Conservation (phyloP, 2,329 filamentous ascomycete genomes). For the Didymella glomerata region DNA sequence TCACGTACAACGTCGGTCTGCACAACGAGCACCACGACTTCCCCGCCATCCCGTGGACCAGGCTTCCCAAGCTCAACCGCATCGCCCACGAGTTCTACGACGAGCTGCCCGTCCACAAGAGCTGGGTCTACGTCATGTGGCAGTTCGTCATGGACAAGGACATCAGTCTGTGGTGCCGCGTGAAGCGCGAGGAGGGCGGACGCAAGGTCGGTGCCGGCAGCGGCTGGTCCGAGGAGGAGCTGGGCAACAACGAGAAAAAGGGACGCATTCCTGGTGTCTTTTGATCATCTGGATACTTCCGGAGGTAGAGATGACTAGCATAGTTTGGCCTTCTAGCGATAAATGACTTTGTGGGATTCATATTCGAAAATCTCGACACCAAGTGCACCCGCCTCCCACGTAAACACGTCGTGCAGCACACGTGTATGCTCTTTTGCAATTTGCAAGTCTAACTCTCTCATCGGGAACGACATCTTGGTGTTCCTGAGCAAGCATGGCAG, state of each 20-base stretch:
- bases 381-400: background rate
- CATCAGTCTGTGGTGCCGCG: constrained; percentile 88
- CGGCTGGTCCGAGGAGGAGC: constrained; percentile 58
- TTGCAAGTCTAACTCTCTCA: background rate
- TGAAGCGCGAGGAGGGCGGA: constrained; percentile 87
- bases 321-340: constrained; percentile 6
- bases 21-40: constrained; percentile 99
- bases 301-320: constrained; percentile 2
- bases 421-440: too few relatives aligned
- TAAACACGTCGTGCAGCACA: background rate
- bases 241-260: constrained; percentile 58
- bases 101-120: constrained; percentile 83
- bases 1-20: constrained; percentile 96
- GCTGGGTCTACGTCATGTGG: constrained; percentile 94
- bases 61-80: constrained; percentile 76
- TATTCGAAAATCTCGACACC: background rate
- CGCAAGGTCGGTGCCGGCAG: constrained; percentile 63
- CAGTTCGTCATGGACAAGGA: constrained; percentile 91
- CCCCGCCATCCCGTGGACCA: constrained; percentile 94
- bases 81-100: constrained; percentile 93
- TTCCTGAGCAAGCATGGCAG: background rate
- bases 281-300: background rate
- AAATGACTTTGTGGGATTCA: background rate
- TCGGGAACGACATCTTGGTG: background rate
- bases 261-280: constrained; percentile 55